Evolutionary conservation across 2,329 filamentous ascomycete genomes (phyloP).

Genomic region (Cladosporium oxysporum): DNA sequence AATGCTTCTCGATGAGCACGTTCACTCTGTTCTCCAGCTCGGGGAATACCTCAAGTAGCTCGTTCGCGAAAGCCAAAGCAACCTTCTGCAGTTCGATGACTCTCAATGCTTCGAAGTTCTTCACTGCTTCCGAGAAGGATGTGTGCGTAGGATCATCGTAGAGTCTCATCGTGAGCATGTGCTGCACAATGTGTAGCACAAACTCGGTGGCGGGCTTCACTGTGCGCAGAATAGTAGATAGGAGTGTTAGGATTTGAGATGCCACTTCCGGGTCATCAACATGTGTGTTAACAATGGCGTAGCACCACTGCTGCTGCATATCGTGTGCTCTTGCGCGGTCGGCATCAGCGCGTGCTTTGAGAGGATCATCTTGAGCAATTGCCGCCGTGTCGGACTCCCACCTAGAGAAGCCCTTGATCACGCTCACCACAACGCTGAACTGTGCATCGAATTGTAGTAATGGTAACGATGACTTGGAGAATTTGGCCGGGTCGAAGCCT

Average conservation of each 20-base stretch:
- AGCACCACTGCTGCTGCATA: conserved; percentile 64
- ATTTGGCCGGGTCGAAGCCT: conserved; percentile 57
- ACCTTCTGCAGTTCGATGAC: conserved; percentile 86
- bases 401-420: conserved; percentile 83
- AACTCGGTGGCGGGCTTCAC: conserved; percentile 50
- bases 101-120: conserved; percentile 81
- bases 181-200: conserved; percentile 85
- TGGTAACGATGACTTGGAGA: conserved; percentile 68
- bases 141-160: conserved; percentile 68
- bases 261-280: conserved; percentile 57
- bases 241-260: conserved; percentile 32
- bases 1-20: conserved; percentile 72
- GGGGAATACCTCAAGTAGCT: conserved; percentile 81
- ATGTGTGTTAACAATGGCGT: conserved; percentile 66
- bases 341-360: conserved; percentile 57
- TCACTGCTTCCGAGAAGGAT: conserved; percentile 83
- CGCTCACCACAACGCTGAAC: conserved; percentile 84
- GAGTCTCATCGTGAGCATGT: conserved; percentile 84
- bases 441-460: conserved; percentile 82
- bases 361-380: conserved; percentile 49
- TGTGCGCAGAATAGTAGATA: conserved; percentile 35
- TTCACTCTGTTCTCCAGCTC: conserved; percentile 81
- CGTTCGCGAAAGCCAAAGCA: conserved; percentile 86
- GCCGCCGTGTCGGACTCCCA: conserved; percentile 59
- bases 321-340: conserved; percentile 54